These are phyloP conservation scores for Kwoniella sp. DNA, from an alignment of 768 basidiomycete species.

Conservation along the genomic window DNA sequence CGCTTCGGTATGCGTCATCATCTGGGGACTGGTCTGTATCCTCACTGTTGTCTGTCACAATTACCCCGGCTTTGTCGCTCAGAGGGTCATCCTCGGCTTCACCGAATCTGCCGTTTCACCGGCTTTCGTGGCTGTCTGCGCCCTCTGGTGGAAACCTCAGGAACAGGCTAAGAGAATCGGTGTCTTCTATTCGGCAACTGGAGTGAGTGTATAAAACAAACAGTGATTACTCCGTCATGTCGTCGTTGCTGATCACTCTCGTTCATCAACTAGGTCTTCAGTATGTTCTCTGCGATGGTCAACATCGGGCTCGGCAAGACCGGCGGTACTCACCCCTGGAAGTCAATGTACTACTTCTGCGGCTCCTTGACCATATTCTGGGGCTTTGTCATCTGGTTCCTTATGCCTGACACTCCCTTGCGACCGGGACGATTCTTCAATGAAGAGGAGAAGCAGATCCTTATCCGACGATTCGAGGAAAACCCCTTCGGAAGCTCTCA, in stretches of 20 bases:
- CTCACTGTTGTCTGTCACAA: constrained; percentile 44
- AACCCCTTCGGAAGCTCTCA: constrained; percentile 40
- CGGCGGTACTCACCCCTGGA: constrained; percentile 46
- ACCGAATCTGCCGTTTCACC: constrained; percentile 54
- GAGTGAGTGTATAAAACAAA: constrained; percentile 24
- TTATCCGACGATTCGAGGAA: constrained; percentile 39
- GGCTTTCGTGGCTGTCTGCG: constrained; percentile 56
- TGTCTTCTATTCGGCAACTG: constrained; percentile 55
- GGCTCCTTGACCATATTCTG: constrained; percentile 54
- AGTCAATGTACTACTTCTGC: constrained; percentile 54
- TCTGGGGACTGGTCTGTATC: constrained; percentile 51
- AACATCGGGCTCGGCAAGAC: constrained; percentile 56
- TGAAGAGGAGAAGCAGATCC: constrained; percentile 43
- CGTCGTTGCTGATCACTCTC: background rate
- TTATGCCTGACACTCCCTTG: constrained; percentile 53
- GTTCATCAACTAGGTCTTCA: constrained; percentile 47
- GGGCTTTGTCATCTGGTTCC: constrained; percentile 49
- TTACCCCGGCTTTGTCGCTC: constrained; percentile 49
- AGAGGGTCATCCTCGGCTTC: constrained; percentile 52
- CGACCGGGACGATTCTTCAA: constrained; percentile 49
- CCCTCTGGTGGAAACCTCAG: constrained; percentile 55
- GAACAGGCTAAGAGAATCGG: constrained; percentile 55
- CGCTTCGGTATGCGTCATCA: constrained; percentile 33
- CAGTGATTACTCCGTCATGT: background rate
- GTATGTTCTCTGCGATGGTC: constrained; percentile 55